Conservation (phyloP, 495 filamentous ascomycete genomes). For the Penicillium taxi region DNA sequence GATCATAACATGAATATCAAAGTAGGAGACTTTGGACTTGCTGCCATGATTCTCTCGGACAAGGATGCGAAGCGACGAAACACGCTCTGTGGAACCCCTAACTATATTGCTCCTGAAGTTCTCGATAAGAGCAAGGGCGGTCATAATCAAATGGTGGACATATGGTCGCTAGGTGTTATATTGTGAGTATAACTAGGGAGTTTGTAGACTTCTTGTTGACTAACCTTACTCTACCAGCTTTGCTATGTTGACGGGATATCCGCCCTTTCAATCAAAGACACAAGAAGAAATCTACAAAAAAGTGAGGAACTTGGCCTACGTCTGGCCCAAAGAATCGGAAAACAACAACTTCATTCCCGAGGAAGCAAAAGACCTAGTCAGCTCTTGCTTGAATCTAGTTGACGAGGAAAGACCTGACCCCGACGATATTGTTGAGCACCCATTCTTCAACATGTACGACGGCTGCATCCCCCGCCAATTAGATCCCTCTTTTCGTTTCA, state of each 20-base stretch:
- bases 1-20: slow-evolving; percentile 97
- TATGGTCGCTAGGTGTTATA: slow-evolving; percentile 96
- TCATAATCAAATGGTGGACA: slow-evolving; percentile 87
- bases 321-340: slow-evolving; percentile 59
- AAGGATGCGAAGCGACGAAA: slow-evolving; percentile 77
- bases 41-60: slow-evolving; percentile 81
- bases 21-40: slow-evolving; percentile 93
- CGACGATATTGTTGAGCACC: slow-evolving; percentile 73
- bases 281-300: slow-evolving; percentile 80
- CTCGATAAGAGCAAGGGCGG: slow-evolving; percentile 67
- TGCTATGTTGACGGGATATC: slow-evolving; percentile 83
- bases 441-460: slow-evolving; percentile 64
- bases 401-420: slow-evolving; percentile 67
- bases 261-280: slow-evolving; percentile 80
- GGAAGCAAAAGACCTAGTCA: slow-evolving; percentile 71
- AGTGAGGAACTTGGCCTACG: slow-evolving; percentile 61
- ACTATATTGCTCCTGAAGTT: slow-evolving; percentile 97
- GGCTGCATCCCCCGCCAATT: slow-evolving; percentile 43
- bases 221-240: slow-evolving; percentile 41
- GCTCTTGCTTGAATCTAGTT: slow-evolving; percentile 61
- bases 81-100: slow-evolving; percentile 93
- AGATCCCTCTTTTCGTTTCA: slow-evolving; percentile 34
- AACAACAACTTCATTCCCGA: slow-evolving; percentile 42
- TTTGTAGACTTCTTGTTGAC: neutral
- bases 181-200: slow-evolving; percentile 45